Percentiles rank a stretch among this genome's conserved stretches.
Conservation (phyloP, 2,329 filamentous ascomycete genomes). For the Cladosporium halotolerans region DNA sequence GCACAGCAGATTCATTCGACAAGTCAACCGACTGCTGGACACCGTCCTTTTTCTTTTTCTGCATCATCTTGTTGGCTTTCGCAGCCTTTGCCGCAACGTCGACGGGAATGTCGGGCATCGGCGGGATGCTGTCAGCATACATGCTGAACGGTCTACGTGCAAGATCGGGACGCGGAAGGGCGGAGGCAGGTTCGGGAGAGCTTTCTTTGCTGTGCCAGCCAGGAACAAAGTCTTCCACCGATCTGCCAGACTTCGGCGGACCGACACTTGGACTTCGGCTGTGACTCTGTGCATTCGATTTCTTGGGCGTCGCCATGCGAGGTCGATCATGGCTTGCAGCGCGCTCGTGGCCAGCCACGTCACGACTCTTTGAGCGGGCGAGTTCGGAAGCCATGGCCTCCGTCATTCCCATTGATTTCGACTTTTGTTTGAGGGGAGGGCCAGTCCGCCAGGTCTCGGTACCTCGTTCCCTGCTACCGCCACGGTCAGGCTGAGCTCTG, state of each 20-base stretch:
- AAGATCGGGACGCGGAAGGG: slow-evolving; percentile 3
- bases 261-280: slow-evolving; percentile 12
- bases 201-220: slow-evolving; percentile 23
- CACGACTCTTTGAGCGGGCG: slow-evolving; percentile 21
- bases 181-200: slow-evolving; percentile 9
- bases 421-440: slow-evolving; percentile 8
- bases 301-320: slow-evolving; percentile 10
- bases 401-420: slow-evolving; percentile 17
- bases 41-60: slow-evolving; percentile 4
- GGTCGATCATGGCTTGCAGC: slow-evolving; percentile 2
- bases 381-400: slow-evolving; percentile 19
- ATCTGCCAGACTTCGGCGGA: slow-evolving; percentile 11
- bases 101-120: slow-evolving; percentile 27
- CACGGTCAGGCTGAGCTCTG: neutral
- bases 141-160: slow-evolving; percentile 14
- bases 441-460: slow-evolving; percentile 5
- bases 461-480: neutral
- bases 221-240: slow-evolving; percentile 25
- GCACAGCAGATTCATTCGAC: neutral
- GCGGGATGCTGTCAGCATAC: slow-evolving; percentile 22
- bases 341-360: slow-evolving; percentile 13
- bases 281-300: slow-evolving; percentile 3
- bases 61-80: slow-evolving; percentile 18
- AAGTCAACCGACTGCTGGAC: neutral
- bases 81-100: slow-evolving; percentile 23